These are phyloP conservation scores for Stephanodiscus minutulus DNA, from an alignment of 108 stramenopile species.

Conservation along the genomic window DNA sequence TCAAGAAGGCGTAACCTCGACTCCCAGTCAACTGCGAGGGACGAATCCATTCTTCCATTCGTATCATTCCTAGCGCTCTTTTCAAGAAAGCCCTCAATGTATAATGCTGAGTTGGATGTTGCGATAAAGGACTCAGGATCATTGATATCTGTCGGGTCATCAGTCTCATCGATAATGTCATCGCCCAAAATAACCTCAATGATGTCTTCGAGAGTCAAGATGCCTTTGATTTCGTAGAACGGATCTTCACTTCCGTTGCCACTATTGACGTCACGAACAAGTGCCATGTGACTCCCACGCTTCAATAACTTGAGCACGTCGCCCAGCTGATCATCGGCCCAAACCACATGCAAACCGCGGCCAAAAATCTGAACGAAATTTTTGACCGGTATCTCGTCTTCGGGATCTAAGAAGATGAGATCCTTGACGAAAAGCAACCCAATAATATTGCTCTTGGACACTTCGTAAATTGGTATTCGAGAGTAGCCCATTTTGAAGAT, in stretches of 20 bases:
- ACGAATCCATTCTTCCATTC: constrained; percentile 6
- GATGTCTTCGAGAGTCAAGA: constrained; percentile 98
- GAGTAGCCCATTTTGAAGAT: constrained; percentile 97
- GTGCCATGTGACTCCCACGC: constrained; percentile 91
- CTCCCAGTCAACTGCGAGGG: constrained; percentile 58
- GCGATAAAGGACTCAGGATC: constrained; percentile 56
- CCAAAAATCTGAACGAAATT: constrained; percentile 95
- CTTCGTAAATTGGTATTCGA: constrained; percentile 91
- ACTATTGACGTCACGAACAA: constrained; percentile 93
- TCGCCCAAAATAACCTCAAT: constrained; percentile 94
- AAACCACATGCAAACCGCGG: constrained; percentile 82
- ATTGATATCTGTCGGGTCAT: constrained; percentile 77
- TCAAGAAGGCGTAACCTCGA: constrained; percentile 79
- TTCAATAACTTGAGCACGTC: constrained; percentile 91
- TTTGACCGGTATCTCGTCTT: constrained; percentile 87
- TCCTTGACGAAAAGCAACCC: constrained; percentile 98
- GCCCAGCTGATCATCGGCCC: constrained; percentile 87
- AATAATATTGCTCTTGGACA: constrained; percentile 84
- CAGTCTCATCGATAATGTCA: constrained; percentile 98
- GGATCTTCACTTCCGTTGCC: constrained; percentile 80
- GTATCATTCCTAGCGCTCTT: constrained; percentile 8
- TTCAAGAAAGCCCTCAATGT: constrained; percentile 33
- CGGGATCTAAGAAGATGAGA: constrained; percentile 97
- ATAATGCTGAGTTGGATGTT: constrained; percentile 47
- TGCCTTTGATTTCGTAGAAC: constrained; percentile 92